phyloP scores from a whole-genome alignment of 108 stramenopile genomes.

The Skeletonema grethae region DNA sequence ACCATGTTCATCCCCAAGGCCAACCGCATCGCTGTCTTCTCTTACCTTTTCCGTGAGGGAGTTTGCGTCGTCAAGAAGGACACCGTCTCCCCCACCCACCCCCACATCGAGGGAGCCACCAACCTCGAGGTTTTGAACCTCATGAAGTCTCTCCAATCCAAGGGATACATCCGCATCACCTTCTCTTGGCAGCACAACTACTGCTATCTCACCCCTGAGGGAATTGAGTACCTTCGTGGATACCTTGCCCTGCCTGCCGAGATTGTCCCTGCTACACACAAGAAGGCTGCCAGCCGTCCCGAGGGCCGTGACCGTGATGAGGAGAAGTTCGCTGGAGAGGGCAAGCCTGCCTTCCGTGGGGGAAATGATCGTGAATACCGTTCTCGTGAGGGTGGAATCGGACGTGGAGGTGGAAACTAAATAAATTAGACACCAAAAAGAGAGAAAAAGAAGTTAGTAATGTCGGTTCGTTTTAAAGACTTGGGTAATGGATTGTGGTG shows the following conservation, averaged over 20 bases:
- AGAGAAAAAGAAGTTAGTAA: conserved; percentile 4
- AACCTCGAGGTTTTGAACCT: conserved; percentile 95
- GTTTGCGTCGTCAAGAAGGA: conserved; percentile 98
- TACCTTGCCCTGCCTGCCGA: conserved; percentile 95
- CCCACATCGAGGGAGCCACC: conserved; percentile 88
- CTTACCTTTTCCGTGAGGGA: conserved; percentile 98
- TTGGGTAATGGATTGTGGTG: neutral
- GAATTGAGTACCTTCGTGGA: conserved; percentile 94
- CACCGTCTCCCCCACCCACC: conserved; percentile 86
- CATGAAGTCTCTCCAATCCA: conserved; percentile 92
- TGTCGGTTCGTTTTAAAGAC: conserved; percentile 4
- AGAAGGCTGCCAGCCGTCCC: conserved; percentile 90
- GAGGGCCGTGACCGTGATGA: conserved; percentile 90
- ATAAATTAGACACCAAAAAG: neutral
- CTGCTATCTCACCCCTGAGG: conserved; percentile 96
- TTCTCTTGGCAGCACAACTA: conserved; percentile 98
- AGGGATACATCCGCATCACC: conserved; percentile 88
- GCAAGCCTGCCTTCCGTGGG: conserved; percentile 80
- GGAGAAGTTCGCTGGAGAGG: conserved; percentile 69
- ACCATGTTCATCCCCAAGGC: conserved; percentile 97
- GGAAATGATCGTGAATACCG: conserved; percentile 75
- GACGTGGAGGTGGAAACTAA: conserved; percentile 89
- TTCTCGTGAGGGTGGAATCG: conserved; percentile 77
- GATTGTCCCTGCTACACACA: conserved; percentile 96
- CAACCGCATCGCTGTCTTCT: conserved; percentile 97